These are phyloP conservation scores for Lophiostoma macrostomum DNA, from an alignment of 495 filamentous ascomycete species.

Conservation along the genomic window DNA sequence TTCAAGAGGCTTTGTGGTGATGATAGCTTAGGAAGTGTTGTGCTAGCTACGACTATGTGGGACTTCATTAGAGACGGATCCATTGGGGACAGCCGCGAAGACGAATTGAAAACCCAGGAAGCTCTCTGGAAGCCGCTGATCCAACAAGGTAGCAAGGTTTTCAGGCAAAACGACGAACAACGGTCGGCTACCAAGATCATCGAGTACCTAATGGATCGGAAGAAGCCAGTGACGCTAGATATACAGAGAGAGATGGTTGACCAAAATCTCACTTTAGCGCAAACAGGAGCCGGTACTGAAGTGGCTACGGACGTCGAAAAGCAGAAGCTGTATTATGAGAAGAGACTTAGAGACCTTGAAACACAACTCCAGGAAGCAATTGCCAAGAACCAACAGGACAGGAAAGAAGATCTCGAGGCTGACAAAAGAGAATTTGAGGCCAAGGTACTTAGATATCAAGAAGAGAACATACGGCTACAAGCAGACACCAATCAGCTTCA, in stretches of 20 bases:
- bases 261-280: not conserved
- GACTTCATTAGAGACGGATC: constrained; percentile 2
- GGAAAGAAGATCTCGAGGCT: constrained; percentile 4
- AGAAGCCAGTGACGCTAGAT: constrained; percentile 1
- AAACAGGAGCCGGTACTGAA: constrained; percentile 8
- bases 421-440: not conserved
- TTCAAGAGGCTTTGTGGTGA: constrained; percentile 21
- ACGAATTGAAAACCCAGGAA: constrained; percentile 11
- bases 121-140: constrained; percentile 38
- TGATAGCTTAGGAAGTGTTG: constrained; percentile 7
- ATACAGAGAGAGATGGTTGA: constrained; percentile 16
- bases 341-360: constrained; percentile 1
- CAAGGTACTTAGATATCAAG: not conserved
- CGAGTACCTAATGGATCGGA: constrained; percentile 4
- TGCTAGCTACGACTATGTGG: constrained; percentile 23
- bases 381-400: not conserved
- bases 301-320: constrained; percentile 6
- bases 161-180: constrained; percentile 2
- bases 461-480: constrained; percentile 1
- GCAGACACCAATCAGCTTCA: constrained; percentile 1
- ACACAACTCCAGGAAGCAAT: constrained; percentile 1
- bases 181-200: constrained; percentile 8
- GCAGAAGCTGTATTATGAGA: not conserved
- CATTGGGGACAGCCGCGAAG: constrained; percentile 6
- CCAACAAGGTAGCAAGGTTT: constrained; percentile 11